Base-by-base conservation (phyloP, 2,329 filamentous ascomycete genomes). In the Hymenotorrendiella dingleyae region DNA sequence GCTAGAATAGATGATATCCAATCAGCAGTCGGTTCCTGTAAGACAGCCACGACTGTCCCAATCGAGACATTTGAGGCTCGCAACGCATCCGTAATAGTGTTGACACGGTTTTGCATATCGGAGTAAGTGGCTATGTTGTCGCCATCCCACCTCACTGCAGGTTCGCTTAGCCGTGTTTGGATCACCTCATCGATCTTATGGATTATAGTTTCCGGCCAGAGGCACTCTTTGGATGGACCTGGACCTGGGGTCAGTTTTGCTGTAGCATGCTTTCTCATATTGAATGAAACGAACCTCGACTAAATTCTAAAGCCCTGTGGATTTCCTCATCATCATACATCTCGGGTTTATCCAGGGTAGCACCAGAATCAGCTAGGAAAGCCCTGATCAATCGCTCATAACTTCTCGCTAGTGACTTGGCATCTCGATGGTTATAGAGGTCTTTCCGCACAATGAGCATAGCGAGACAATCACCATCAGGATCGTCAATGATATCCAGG, bases 11-110 rank as follows among this genome's bases (percentile, higher is more conserved):
- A 62, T 28, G 52, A 56, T 20, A 61, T 52, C 52, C 52, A 58
- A 26, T 58, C 49, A 6, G 42, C 35, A 22, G 40, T 41, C 4
- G 52, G 42, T n/a, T 53, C 41, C 12, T 45, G 40, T 14, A 69
- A 66, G 1, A 74, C 66, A 1, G 52, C 63, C 2, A 75, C 61
- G 1, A 42, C 37, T 8, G 53, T 53, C 0, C 56, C 61, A 1
- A 14, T 3, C 1, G 40, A 38, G 5, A 55, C 43, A 1, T 48
- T 55, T 1, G 30, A 36, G 2, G 19, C 45, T 4, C 44, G 4
- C 5, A 71, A 45, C 4, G 55, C 48, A 5, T 46, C 48, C 8
- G 62, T 56, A 27, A 73, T 68, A 5, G 46, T 42, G 8, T 66
- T 42, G 10, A 65, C 56, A 2, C 62, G 61, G 6, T 46, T n/a